A percentile compares a stretch with the other conserved stretches of the same genome.
These are phyloP conservation scores for Elsinoe necatrix DNA, from an alignment of 2,329 filamentous ascomycete genomes.

Conservation along the genomic window DNA sequence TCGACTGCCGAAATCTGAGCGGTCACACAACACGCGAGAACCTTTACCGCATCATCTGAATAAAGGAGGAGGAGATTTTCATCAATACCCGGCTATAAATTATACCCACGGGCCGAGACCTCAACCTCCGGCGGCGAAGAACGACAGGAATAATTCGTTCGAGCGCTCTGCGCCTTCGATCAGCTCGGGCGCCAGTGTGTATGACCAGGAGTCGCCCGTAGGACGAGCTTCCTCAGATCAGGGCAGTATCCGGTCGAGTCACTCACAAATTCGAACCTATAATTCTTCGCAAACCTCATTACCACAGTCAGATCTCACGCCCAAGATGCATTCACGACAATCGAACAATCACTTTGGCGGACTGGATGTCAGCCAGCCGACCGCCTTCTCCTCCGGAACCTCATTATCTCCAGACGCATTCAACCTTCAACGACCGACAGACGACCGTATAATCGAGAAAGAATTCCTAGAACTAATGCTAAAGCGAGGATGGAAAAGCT, in stretches of 20 bases:
- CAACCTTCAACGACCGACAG: slow-evolving; percentile 62
- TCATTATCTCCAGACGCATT: slow-evolving; percentile 48
- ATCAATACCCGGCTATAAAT: slow-evolving; percentile 71
- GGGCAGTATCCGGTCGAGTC: slow-evolving; percentile 55
- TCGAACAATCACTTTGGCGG: slow-evolving; percentile 31
- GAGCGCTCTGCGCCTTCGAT: slow-evolving; percentile 13
- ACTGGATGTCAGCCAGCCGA: slow-evolving; percentile 36
- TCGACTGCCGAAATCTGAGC: slow-evolving; percentile 58
- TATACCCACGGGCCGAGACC: slow-evolving; percentile 55
- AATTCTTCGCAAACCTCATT: slow-evolving; percentile 50
- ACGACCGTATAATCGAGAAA: slow-evolving; percentile 77
- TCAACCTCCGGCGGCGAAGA: slow-evolving; percentile 45
- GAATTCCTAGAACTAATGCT: slow-evolving; percentile 94
- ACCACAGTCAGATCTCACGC: slow-evolving; percentile 31
- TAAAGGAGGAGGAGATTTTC: slow-evolving; percentile 67
- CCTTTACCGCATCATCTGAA: slow-evolving; percentile 76
- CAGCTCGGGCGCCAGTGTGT: slow-evolving; percentile 13
- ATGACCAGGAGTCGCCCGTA: slow-evolving; percentile 38
- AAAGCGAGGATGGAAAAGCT: slow-evolving; percentile 92
- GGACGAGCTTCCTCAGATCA: slow-evolving; percentile 55
- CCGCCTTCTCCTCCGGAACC: slow-evolving; percentile 40
- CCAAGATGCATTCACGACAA: slow-evolving; percentile 33
- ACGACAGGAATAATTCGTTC: slow-evolving; percentile 62
- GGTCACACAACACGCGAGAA: slow-evolving; percentile 54
- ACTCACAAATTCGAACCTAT: slow-evolving; percentile 50